Evolutionary conservation across 2,329 filamentous ascomycete species (phyloP), one percentile per base, ranked within the genome.

Genomic region (Periconia digitata): DNA sequence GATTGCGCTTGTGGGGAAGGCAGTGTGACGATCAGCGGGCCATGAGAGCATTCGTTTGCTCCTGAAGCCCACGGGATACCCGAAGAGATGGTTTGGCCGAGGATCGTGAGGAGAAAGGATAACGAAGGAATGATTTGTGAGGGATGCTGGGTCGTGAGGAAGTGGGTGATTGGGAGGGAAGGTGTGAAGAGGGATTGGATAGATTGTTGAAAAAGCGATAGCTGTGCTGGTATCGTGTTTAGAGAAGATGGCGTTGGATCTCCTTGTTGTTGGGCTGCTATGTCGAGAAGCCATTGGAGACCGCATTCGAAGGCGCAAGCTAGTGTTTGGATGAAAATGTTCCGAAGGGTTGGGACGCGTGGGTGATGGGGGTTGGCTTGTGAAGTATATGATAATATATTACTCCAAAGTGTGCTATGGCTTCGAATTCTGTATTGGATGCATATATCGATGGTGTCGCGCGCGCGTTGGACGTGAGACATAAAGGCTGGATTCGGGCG

Each of bases 301-400:
- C 74, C 73, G 53, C 70, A 74, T 8, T 68, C 62, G 45, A 74
- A 66, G 1, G 71, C 58, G 51, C 72, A 74, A 2, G 71, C 69
- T 2, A 76, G 59, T 4, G 71, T 73, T 45, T 74, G 70, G 13
- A 68, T 62, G 56, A 74, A 76, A 4, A 72, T 65, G 32, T 73
- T 74, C n/a, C 61, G 59, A 62, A 75, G 70, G 2, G 66, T 58
- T 13, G 69, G 61, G 17, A 70, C 69, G 15, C 71, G 64, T 3
- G 62, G 54, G 60, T 51, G 8, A 8, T 1, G 56, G 44, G 10
- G 50, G 34, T 35, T 63, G 62, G 53, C 61, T 67, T 12, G 59
- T 58, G 36, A 5, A 15, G 12, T 15, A 15, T 32, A 10, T 3
- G 27, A 15, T 3, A 32, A 13, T 10, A 32, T 10, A 15, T 13